Conservation (phyloP, 2,329 filamentous ascomycete genomes). For the Xylariaceae sp. region DNA sequence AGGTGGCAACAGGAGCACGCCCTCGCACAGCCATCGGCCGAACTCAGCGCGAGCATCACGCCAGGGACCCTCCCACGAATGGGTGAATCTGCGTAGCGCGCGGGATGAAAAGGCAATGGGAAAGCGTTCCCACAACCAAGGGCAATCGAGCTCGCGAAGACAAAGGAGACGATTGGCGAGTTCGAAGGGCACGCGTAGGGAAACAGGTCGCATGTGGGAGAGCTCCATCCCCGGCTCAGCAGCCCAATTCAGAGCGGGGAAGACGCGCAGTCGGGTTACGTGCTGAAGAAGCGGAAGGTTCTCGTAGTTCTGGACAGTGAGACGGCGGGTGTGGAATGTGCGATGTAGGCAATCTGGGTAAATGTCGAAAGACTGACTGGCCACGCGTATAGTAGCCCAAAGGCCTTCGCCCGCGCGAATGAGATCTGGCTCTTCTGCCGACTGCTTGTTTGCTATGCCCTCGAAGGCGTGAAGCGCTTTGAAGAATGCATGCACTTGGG, state of each 20-base stretch:
- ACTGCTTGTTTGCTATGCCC: conserved; percentile 1
- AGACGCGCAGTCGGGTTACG: conserved; percentile 12
- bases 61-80: conserved; percentile 18
- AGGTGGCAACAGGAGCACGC: conserved; percentile 9
- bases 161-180: neutral
- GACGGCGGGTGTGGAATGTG: conserved; percentile 12
- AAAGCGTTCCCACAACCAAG: conserved; percentile 20
- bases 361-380: neutral
- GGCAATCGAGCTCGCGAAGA: conserved; percentile 13
- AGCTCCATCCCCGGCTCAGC: neutral
- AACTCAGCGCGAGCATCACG: conserved; percentile 19
- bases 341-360: conserved; percentile 12
- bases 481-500: conserved; percentile 4
- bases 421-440: neutral
- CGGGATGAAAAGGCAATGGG: conserved; percentile 14
- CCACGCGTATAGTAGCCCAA: no score
- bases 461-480: conserved; percentile 1
- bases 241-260: conserved; percentile 2
- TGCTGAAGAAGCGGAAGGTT: conserved; percentile 9
- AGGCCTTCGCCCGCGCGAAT: no score
- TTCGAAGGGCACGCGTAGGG: conserved; percentile 3
- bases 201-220: neutral
- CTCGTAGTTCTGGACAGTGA: neutral
- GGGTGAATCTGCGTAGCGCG: conserved; percentile 11
- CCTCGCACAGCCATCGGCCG: conserved; percentile 11